Evolutionary conservation across 257 asterid species (phyloP), one percentile per base, ranked within the genome.

Genomic region (Knoxia roxburghii): DNA sequence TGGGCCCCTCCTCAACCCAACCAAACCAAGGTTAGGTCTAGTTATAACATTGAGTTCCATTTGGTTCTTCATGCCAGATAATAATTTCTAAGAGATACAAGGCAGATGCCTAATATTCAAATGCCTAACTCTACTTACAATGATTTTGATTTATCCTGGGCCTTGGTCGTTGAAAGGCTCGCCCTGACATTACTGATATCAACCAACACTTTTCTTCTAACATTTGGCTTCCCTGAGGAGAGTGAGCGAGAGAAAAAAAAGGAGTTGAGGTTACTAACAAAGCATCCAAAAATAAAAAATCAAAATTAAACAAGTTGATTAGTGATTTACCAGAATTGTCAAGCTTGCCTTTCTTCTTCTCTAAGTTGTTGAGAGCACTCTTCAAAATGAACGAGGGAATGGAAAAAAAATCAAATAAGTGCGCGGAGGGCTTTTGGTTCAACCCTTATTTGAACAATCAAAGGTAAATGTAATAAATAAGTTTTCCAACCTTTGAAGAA

Each of bases 141-240:
- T 52, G 60, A 64, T 76, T 61, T 83, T 70, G 83, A 75, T 52
- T 61, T 72, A 65, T 76, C 79, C 50, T 73, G 75, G 68, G 65
- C 75, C 58, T 72, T 86, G 60, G 77, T 65, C 67, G 81, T 81
- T 56, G 82, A 68, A 77, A 75, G 61, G 70, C 74, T 80, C 65
- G 74, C 67, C 79, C 71, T 84, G 73, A 78, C 78, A 81, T 92
- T 92, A 77, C 96, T 85, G 69, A 92, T 85, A 79, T 92, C 98
- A 63, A 84, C 86, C 84, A 89, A 69, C 73, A 77, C 90, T 76
- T 84, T 87, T 76, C 95, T 82, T 77, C 84, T 86, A 74, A 71
- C 83, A 71, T 70, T 81, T 68, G 69, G 49, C 75, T 75, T 79
- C 71, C 73, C 97, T 89, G 90, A 9, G 41, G 41, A 9, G 41